phyloP scores from a whole-genome alignment of 192 early-diverging fungal species.

The Oehlia diaphana region DNA sequence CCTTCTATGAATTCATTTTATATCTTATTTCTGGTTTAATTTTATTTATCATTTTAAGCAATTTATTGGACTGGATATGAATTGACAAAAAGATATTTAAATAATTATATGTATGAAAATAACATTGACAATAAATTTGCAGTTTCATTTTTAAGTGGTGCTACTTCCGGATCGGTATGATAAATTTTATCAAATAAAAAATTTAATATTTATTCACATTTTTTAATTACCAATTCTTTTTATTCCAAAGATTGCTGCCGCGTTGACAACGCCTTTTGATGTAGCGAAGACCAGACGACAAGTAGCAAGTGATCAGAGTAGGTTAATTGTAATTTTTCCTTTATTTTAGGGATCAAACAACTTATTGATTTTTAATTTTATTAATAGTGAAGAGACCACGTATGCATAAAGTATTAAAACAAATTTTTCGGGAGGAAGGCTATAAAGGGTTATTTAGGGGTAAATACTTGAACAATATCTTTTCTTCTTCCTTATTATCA shows the following conservation, averaged over 20 bases:
- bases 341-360: not conserved
- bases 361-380: not conserved
- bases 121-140: slow-evolving; percentile 52
- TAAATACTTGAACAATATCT: slow-evolving; percentile 4
- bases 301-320: slow-evolving; percentile 43
- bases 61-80: slow-evolving; percentile 96
- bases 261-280: slow-evolving; percentile 92
- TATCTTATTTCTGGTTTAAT: slow-evolving; percentile 26
- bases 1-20: not conserved
- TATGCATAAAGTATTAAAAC: slow-evolving; percentile 41
- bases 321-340: not conserved
- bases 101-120: not conserved
- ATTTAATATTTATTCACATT: not conserved
- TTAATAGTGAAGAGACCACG: not conserved
- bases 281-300: slow-evolving; percentile 93
- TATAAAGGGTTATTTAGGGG: slow-evolving; percentile 55
- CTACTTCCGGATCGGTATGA: slow-evolving; percentile 77
- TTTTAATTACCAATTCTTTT: not conserved
- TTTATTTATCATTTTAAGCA: slow-evolving; percentile 39
- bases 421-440: slow-evolving; percentile 52
- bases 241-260: slow-evolving; percentile 67
- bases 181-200: not conserved
- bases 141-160: slow-evolving; percentile 79
- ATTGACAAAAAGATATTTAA: slow-evolving; percentile 54
- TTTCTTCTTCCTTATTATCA: not conserved